Percentiles rank a stretch among this genome's conserved stretches.
phyloP scores from a whole-genome alignment of 257 asterid genomes.

The Solanum chmielewskii region DNA sequence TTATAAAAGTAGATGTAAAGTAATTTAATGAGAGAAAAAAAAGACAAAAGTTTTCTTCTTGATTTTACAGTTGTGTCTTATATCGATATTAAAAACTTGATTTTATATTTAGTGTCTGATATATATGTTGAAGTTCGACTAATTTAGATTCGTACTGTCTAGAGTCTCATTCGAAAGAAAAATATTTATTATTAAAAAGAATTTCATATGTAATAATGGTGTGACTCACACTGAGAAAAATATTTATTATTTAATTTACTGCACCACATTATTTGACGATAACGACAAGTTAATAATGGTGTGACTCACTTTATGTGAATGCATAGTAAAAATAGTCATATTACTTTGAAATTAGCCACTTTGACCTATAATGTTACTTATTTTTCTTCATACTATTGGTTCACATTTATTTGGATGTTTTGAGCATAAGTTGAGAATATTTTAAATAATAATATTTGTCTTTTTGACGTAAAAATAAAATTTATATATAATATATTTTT shows the following conservation, averaged over 20 bases:
- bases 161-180: fast-evolving
- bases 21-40: background rate
- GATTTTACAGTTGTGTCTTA: background rate
- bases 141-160: fast-evolving
- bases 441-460: too few species aligned
- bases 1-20: background rate
- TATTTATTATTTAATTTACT: background rate
- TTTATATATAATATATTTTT: too few species aligned
- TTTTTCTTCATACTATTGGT: too few species aligned
- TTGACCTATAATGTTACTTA: background rate
- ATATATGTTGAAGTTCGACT: fast-evolving
- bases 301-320: background rate
- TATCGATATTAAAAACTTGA: too few species aligned
- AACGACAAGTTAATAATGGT: background rate
- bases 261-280: background rate
- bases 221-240: too few species aligned
- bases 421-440: too few species aligned
- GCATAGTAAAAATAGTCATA: background rate
- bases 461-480: too few species aligned
- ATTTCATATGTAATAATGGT: background rate
- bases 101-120: background rate
- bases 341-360: background rate
- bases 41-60: background rate
- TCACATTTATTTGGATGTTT: too few species aligned
- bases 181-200: fast-evolving